phyloP scores from a whole-genome alignment of 768 basidiomycete species.

The Antrodiella citrinella region DNA sequence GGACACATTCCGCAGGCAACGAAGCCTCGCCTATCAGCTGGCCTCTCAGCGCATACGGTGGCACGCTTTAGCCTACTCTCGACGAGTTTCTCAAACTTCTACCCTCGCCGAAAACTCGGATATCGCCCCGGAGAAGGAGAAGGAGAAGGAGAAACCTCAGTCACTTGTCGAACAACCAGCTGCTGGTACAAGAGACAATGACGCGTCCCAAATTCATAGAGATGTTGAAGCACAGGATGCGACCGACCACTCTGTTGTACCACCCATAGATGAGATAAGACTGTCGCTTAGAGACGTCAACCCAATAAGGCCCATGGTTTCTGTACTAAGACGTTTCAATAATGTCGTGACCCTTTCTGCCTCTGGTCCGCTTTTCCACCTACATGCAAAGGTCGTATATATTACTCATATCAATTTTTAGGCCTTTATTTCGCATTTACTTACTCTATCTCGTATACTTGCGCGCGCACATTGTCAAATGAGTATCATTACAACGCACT shows the following conservation, averaged over 20 bases:
- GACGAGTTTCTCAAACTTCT: not conserved
- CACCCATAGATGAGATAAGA: constrained; percentile 24
- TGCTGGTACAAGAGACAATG: too few species aligned
- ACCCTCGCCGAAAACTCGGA: not conserved
- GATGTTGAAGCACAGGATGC: constrained; percentile 11
- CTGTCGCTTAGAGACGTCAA: constrained; percentile 66
- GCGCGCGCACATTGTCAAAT: constrained; percentile 55
- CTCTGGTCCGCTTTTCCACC: constrained; percentile 53
- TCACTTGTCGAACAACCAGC: too few species aligned
- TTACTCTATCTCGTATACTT: constrained; percentile 68
- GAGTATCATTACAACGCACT: constrained; percentile 63
- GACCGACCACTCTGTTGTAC: constrained; percentile 12
- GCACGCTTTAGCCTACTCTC: not conserved
- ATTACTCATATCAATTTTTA: too few species aligned
- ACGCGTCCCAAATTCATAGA: too few species aligned
- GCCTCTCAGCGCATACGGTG: constrained; percentile 35
- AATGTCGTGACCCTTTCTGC: constrained; percentile 60
- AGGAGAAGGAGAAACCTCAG: not conserved
- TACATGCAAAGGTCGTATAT: too few species aligned
- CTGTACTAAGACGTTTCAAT: constrained; percentile 51
- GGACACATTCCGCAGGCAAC: constrained; percentile 78
- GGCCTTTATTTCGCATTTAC: constrained; percentile 66
- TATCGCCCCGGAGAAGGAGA: not conserved
- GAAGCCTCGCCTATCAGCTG: constrained; percentile 72
- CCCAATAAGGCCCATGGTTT: constrained; percentile 53